Evolutionary conservation across 192 early-diverging fungal genomes (phyloP).

Genomic region (Mortierella alpina): DNA sequence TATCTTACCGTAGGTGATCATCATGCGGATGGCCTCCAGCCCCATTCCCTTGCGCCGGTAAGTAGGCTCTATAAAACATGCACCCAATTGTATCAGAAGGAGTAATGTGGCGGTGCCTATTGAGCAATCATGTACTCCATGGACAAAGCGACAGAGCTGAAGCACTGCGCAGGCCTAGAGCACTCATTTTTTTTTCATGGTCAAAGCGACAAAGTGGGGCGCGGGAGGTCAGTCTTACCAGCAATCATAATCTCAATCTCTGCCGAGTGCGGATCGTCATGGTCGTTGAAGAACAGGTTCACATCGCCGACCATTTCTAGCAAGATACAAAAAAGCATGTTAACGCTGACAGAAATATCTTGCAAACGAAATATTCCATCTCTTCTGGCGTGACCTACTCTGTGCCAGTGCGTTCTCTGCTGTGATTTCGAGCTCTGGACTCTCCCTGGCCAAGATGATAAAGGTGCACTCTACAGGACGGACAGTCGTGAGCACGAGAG

Average conservation of each 20-base stretch:
- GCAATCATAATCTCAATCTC: slow-evolving; percentile 98
- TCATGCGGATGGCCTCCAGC: slow-evolving; percentile 64
- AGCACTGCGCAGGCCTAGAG: too few species aligned
- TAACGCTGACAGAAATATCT: neutral
- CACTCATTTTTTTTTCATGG: too few species aligned
- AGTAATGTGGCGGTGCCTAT: too few species aligned
- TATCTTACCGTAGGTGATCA: slow-evolving; percentile 72
- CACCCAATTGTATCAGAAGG: neutral
- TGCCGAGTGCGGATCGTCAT: slow-evolving; percentile 73
- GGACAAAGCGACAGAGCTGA: too few species aligned
- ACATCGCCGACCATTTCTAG: slow-evolving; percentile 93
- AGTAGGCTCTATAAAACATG: slow-evolving; percentile 15
- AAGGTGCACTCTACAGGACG: slow-evolving; percentile 72
- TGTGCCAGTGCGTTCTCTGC: slow-evolving; percentile 22
- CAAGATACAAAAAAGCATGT: neutral
- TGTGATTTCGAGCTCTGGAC: slow-evolving; percentile 23
- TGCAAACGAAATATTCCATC: slow-evolving; percentile 54
- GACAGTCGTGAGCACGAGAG: neutral
- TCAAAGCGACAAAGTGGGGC: too few species aligned
- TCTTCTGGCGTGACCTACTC: slow-evolving; percentile 36
- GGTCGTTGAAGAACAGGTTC: slow-evolving; percentile 93
- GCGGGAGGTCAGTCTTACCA: slow-evolving; percentile 54
- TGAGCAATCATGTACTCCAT: too few species aligned
- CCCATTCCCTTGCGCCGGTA: slow-evolving; percentile 66
- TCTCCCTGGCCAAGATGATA: slow-evolving; percentile 64